phyloP scores from a whole-genome alignment of 176 grass and related monocot species.

The Paspalum vaginatum region DNA sequence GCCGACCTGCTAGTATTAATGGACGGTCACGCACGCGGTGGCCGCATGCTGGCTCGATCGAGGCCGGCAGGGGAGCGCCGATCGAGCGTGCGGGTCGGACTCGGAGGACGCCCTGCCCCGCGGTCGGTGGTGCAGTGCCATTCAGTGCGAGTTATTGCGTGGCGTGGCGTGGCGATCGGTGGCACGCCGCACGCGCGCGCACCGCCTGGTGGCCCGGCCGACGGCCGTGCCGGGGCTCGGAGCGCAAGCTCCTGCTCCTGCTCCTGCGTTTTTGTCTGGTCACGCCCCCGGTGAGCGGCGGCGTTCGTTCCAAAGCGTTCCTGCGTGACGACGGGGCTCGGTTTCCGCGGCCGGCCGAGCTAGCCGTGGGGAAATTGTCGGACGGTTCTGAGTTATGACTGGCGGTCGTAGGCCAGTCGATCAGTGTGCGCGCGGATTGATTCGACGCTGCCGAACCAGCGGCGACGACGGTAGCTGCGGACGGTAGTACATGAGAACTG shows the following conservation, averaged over 20 bases:
- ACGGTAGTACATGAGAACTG: background rate
- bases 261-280: too few species aligned
- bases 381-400: too few species aligned
- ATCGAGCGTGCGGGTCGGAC: background rate
- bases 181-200: too few species aligned
- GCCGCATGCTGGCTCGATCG: background rate
- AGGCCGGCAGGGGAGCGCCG: background rate
- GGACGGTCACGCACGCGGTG: background rate
- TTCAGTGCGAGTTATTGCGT: constrained; percentile 21
- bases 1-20: background rate
- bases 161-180: background rate
- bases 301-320: too few species aligned
- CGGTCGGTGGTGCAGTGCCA: background rate
- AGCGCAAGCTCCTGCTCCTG: too few species aligned
- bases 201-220: too few species aligned
- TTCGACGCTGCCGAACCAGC: background rate
- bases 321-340: too few species aligned
- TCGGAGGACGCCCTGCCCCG: background rate
- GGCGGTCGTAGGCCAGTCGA: too few species aligned
- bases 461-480: background rate
- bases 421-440: background rate
- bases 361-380: too few species aligned
- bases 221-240: too few species aligned
- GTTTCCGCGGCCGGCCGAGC: too few species aligned
- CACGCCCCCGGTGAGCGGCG: too few species aligned